A percentile compares a stretch with the other conserved stretches of the same genome.
These are phyloP conservation scores for Ustilago curta DNA, from an alignment of 1,284 basidiomycete species.

Conservation along the genomic window DNA sequence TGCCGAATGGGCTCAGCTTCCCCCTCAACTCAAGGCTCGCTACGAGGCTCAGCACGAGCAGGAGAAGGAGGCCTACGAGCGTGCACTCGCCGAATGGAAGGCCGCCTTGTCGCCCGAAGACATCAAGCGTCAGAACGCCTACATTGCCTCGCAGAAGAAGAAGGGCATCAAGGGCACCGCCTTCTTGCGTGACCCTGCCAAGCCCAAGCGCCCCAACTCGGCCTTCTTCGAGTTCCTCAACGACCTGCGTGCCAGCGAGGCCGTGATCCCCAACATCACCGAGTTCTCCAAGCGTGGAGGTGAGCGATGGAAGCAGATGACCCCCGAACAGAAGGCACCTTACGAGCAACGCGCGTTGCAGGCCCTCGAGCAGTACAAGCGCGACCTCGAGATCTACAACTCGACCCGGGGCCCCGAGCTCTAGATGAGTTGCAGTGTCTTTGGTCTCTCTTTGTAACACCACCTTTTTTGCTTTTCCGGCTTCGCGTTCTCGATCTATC, in stretches of 20 bases:
- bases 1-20: conserved; percentile 56
- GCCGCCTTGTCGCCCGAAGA: conserved; percentile 60
- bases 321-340: conserved; percentile 50
- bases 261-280: conserved; percentile 39
- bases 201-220: conserved; percentile 59
- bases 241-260: conserved; percentile 50
- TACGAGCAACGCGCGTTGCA: conserved; percentile 52
- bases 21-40: conserved; percentile 44
- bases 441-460: conserved; percentile 20
- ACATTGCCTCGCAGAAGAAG: conserved; percentile 57
- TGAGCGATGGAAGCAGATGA: conserved; percentile 56
- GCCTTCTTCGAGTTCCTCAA: conserved; percentile 63
- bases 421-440: conserved; percentile 14
- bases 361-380: conserved; percentile 51
- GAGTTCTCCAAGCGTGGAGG: conserved; percentile 52
- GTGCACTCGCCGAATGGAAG: conserved; percentile 58
- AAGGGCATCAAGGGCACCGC: conserved; percentile 53
- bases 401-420: conserved; percentile 31
- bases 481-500: neutral
- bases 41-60: conserved; percentile 53
- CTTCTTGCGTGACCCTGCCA: conserved; percentile 56
- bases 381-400: conserved; percentile 54
- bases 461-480: conserved; percentile 3
- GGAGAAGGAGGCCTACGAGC: conserved; percentile 56
- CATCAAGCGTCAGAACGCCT: conserved; percentile 65